Conservation (phyloP, 441 rosid genomes). For the Viola pubescens region DNA sequence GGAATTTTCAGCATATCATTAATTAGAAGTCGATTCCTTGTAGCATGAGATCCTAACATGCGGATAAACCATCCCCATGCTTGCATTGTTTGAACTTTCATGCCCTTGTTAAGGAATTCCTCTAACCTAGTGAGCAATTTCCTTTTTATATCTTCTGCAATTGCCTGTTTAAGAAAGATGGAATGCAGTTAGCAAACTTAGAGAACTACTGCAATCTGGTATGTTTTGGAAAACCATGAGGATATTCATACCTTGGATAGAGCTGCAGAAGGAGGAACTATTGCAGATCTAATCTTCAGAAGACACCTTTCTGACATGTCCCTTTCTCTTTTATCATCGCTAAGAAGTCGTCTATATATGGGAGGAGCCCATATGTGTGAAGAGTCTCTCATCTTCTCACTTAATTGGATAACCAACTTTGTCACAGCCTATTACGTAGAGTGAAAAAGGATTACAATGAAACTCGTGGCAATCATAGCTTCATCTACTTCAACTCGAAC, state of each 20-base stretch:
- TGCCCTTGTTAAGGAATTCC: slow-evolving; percentile 35
- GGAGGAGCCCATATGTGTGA: slow-evolving; percentile 48
- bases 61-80: slow-evolving; percentile 61
- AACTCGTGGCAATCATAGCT: not conserved
- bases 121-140: slow-evolving; percentile 36
- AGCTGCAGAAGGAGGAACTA: slow-evolving; percentile 37
- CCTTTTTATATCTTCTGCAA: slow-evolving; percentile 36
- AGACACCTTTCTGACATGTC: slow-evolving; percentile 47
- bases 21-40: slow-evolving; percentile 33
- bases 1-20: slow-evolving; percentile 51
- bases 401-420: slow-evolving; percentile 34
- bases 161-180: slow-evolving; percentile 29
- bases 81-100: slow-evolving; percentile 43
- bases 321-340: slow-evolving; percentile 48
- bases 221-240: not conserved
- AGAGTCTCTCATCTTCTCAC: slow-evolving; percentile 37
- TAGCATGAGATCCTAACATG: slow-evolving; percentile 34
- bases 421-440: slow-evolving; percentile 30
- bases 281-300: slow-evolving; percentile 31
- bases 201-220: not conserved
- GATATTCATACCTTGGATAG: slow-evolving; percentile 37
- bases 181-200: not conserved
- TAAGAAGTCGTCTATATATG: slow-evolving; percentile 45
- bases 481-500: not conserved
- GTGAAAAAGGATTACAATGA: slow-evolving; percentile 8